Evolutionary conservation across 495 filamentous ascomycete genomes (phyloP).

Genomic region (Cercophora scortea): DNA sequence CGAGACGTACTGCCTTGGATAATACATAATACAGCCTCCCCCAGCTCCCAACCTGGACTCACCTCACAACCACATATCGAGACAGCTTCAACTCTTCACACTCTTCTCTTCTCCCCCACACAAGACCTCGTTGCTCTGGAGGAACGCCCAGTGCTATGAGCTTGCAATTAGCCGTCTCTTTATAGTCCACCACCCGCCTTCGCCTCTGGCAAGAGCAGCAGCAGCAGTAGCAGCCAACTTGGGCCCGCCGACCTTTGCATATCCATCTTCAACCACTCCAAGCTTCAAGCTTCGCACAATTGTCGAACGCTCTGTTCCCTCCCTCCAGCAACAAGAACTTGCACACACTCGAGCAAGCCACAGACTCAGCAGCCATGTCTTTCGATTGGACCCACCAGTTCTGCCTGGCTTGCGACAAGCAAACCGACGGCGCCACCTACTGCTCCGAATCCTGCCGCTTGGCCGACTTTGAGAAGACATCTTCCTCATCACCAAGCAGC

Average conservation of each 20-base stretch:
- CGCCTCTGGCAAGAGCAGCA: slow-evolving; percentile 10
- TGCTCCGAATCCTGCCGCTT: slow-evolving; percentile 91
- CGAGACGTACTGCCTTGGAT: no score
- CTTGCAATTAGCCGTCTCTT: slow-evolving; percentile 14
- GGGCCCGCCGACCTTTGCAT: not conserved
- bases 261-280: not conserved
- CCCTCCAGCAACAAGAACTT: not conserved
- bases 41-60: not conserved
- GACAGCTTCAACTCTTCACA: slow-evolving; percentile 1
- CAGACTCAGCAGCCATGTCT: slow-evolving; percentile 33
- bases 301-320: no score
- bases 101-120: not conserved
- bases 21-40: not conserved
- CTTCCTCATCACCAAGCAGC: slow-evolving; percentile 42
- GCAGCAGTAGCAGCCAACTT: slow-evolving; percentile 3
- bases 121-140: slow-evolving; percentile 1
- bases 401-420: slow-evolving; percentile 90
- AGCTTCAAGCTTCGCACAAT: not conserved
- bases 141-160: slow-evolving; percentile 9
- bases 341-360: slow-evolving; percentile 10
- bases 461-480: slow-evolving; percentile 72
- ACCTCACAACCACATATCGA: not conserved
- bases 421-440: slow-evolving; percentile 73
- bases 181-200: slow-evolving; percentile 11
- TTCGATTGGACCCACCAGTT: slow-evolving; percentile 87